Conservation (phyloP, 129 eudicot genomes). For the Dittrichia graveolens region DNA sequence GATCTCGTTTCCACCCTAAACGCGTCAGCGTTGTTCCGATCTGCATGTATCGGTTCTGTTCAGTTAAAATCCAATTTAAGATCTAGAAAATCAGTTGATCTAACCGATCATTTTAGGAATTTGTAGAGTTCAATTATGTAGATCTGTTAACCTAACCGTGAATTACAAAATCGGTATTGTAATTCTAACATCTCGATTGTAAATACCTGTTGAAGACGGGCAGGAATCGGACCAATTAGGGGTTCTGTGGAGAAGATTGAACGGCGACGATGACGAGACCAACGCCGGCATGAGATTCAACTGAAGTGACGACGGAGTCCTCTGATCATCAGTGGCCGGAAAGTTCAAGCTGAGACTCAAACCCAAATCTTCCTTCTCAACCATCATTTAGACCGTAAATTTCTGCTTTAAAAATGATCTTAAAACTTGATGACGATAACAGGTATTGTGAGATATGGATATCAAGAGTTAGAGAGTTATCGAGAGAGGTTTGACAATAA, state of each 20-base stretch:
- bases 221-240: slow-evolving; percentile 46
- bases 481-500: slow-evolving; percentile 23
- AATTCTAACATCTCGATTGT: neutral
- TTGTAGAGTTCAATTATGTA: neutral
- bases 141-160: slow-evolving; percentile 16
- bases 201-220: slow-evolving; percentile 45
- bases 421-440: neutral
- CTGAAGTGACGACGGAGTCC: slow-evolving; percentile 38
- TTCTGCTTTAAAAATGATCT: neutral
- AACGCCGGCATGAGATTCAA: slow-evolving; percentile 55
- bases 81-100: slow-evolving; percentile 1
- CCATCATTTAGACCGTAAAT: slow-evolving; percentile 38
- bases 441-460: neutral
- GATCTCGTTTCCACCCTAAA: slow-evolving; percentile 65
- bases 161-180: neutral
- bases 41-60: slow-evolving; percentile 41
- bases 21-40: slow-evolving; percentile 53
- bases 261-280: slow-evolving; percentile 30
- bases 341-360: slow-evolving; percentile 62
- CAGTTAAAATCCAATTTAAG: slow-evolving; percentile 1
- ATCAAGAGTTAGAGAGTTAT: slow-evolving; percentile 10
- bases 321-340: slow-evolving; percentile 24
- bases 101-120: neutral
- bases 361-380: slow-evolving; percentile 58
- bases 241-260: slow-evolving; percentile 36